phyloP scores from a whole-genome alignment of 208 protist species.

The Acanthamoeba royreba region DNA sequence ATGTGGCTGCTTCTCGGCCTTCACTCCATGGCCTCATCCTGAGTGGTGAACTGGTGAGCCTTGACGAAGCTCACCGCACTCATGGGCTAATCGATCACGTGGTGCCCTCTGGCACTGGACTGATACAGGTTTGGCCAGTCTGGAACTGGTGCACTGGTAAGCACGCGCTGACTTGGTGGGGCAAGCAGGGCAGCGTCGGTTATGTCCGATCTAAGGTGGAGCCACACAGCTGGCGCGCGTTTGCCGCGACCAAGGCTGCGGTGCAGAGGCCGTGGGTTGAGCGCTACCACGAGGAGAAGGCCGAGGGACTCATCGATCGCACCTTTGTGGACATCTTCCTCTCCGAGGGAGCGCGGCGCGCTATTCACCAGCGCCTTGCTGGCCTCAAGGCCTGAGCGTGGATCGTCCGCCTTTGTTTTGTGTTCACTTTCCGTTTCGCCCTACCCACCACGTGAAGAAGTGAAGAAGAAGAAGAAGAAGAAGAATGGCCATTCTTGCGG shows the following conservation, averaged over 20 bases:
- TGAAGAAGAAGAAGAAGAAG: too few species aligned
- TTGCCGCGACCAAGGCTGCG: background rate
- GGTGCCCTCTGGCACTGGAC: background rate
- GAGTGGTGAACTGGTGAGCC: background rate
- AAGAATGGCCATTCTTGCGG: too few species aligned
- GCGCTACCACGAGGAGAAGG: background rate
- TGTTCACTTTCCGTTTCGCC: too few species aligned
- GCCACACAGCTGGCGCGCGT: background rate
- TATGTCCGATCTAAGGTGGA: background rate
- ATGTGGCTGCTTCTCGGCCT: background rate
- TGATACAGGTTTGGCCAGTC: too few species aligned
- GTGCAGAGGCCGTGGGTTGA: background rate
- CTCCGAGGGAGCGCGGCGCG: background rate
- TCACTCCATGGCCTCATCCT: background rate
- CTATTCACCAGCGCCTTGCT: background rate
- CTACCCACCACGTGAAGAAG: too few species aligned
- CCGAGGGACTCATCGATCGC: background rate
- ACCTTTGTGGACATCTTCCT: background rate
- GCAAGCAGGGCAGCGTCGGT: background rate
- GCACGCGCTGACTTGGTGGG: background rate
- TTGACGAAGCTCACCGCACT: background rate
- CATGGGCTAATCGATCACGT: background rate
- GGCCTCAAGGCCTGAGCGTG: too few species aligned
- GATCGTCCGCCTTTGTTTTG: too few species aligned
- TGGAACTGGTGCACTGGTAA: too few species aligned